Evolutionary conservation across 805 yeast species (phyloP).

Genomic region (Yamadazyma nakazawae): DNA sequence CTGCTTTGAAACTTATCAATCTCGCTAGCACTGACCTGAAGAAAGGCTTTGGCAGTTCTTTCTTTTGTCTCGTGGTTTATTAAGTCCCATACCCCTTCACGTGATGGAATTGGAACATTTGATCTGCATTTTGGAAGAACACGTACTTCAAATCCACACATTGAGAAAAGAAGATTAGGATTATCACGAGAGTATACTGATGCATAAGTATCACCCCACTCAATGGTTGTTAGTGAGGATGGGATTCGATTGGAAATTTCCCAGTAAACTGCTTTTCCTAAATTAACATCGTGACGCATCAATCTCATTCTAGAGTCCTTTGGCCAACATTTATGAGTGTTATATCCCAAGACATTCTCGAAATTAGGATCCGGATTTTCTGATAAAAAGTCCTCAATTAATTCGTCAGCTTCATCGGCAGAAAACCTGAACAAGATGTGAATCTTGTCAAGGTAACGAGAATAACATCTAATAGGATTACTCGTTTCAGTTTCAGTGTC

Average conservation of each 20-base stretch:
- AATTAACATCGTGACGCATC: conserved; percentile 84
- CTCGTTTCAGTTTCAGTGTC: conserved; percentile 53
- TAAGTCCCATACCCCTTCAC: conserved; percentile 93
- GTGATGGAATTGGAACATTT: conserved; percentile 48
- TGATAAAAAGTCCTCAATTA: conserved; percentile 69
- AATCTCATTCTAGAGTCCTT: conserved; percentile 85
- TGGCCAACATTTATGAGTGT: conserved; percentile 93
- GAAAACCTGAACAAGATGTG: conserved; percentile 76
- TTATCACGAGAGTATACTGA: conserved; percentile 90
- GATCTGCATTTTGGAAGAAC: conserved; percentile 72
- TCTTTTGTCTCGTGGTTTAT: conserved; percentile 69
- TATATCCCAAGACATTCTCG: conserved; percentile 80
- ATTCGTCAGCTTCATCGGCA: conserved; percentile 68
- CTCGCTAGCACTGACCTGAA: conserved; percentile 79
- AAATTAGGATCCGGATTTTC: conserved; percentile 93
- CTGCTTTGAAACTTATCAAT: conserved; percentile 78
- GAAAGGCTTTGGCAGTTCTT: conserved; percentile 81
- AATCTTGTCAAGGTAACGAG: conserved; percentile 79
- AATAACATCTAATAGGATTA: conserved; percentile 77
- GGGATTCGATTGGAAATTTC: conserved; percentile 83
- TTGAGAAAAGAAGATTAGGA: conserved; percentile 80
- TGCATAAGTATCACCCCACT: conserved; percentile 78
- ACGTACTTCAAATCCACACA: conserved; percentile 95
- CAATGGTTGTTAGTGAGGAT: conserved; percentile 60
- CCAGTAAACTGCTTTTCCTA: conserved; percentile 92